phyloP scores from a whole-genome alignment of 2,329 filamentous ascomycete genomes.

The Calonectria pseudoreteaudii region DNA sequence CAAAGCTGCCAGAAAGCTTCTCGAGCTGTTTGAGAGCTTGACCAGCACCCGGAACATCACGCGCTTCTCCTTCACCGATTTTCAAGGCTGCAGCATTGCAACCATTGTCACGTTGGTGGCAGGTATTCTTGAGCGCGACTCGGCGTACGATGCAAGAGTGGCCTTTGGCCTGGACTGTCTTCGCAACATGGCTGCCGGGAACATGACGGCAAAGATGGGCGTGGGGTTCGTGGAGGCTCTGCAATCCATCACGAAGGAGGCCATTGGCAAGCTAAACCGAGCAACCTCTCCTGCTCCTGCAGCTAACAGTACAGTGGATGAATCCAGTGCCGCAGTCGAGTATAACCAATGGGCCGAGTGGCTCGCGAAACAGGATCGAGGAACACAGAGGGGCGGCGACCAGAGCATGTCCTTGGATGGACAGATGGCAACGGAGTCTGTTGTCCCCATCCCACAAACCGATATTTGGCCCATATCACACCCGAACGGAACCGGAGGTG shows the following conservation, averaged over 20 bases:
- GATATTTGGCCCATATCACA: neutral
- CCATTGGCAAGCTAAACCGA: conserved; percentile 27
- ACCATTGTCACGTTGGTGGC: conserved; percentile 50
- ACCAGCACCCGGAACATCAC: conserved; percentile 45
- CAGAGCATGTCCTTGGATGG: neutral
- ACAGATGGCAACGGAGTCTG: neutral
- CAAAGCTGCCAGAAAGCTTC: conserved; percentile 47
- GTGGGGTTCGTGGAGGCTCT: conserved; percentile 42
- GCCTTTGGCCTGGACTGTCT: conserved; percentile 48
- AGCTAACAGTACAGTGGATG: neutral
- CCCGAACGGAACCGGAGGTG: neutral
- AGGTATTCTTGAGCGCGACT: conserved; percentile 49
- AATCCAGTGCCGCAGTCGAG: neutral
- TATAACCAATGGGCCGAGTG: conserved; percentile 39
- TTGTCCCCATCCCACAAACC: neutral
- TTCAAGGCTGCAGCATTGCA: conserved; percentile 53
- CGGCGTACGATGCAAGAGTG: conserved; percentile 44
- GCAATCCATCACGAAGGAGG: conserved; percentile 37
- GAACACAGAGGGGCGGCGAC: neutral
- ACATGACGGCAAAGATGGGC: conserved; percentile 38
- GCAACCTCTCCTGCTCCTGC: neutral
- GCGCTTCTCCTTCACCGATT: conserved; percentile 53
- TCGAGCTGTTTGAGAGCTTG: conserved; percentile 47
- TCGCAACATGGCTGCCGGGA: conserved; percentile 48
- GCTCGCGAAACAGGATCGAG: conserved; percentile 29